phyloP scores from a whole-genome alignment of 129 eudicot species.

The Dittrichia graveolens region DNA sequence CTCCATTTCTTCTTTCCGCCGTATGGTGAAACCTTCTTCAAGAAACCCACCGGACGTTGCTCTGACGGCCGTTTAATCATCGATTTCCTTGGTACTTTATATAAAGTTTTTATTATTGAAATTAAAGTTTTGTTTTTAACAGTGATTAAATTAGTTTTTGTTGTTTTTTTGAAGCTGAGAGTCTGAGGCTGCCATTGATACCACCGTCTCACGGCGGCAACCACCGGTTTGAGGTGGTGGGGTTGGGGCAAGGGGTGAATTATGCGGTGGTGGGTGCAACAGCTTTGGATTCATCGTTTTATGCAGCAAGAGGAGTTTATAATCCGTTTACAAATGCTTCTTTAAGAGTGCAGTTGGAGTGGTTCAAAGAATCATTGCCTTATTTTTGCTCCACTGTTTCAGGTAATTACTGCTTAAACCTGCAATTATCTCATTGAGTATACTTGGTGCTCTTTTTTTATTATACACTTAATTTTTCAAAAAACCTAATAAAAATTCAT shows the following conservation, averaged over 20 bases:
- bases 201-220: background rate
- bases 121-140: background rate
- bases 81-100: slow-evolving; percentile 23
- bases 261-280: slow-evolving; percentile 22
- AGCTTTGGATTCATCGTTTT: slow-evolving; percentile 5
- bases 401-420: slow-evolving; percentile 10
- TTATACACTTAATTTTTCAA: too few relatives aligned
- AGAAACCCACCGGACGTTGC: too few relatives aligned
- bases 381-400: slow-evolving; percentile 13
- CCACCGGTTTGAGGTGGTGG: background rate
- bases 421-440: too few relatives aligned
- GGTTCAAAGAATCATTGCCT: slow-evolving; percentile 28
- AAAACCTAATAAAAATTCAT: too few relatives aligned
- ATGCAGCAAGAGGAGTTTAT: background rate
- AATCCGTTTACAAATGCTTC: slow-evolving; percentile 23
- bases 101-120: background rate
- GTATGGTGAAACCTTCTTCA: too few relatives aligned
- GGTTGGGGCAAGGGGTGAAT: slow-evolving; percentile 1
- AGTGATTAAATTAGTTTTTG: background rate
- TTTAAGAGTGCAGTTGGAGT: slow-evolving; percentile 26
- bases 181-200: slow-evolving; percentile 2
- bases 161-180: slow-evolving; percentile 3
- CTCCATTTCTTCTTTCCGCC: background rate
- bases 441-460: too few relatives aligned
- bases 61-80: too few relatives aligned